Percentiles rank a stretch among this genome's conserved stretches.
Evolutionary conservation across 495 filamentous ascomycete species (phyloP).

Genomic region (Daldinia bambusicola): DNA sequence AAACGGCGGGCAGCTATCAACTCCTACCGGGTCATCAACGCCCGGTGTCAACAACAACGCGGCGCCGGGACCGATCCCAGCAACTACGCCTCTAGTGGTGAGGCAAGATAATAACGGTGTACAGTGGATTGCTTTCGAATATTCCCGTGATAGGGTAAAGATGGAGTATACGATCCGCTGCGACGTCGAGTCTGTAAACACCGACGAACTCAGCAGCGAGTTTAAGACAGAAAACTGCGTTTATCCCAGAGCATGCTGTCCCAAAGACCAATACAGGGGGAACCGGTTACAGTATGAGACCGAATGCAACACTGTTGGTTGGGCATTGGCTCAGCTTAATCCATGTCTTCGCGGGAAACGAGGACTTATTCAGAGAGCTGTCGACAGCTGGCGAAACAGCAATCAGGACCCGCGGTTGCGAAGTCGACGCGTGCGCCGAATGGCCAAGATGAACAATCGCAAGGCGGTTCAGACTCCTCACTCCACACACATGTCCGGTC

Average conservation of each 20-base stretch:
- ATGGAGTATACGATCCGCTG: conserved; percentile 99
- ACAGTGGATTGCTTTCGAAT: conserved; percentile 99
- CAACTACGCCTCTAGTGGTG: conserved; percentile 93
- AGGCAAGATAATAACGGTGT: conserved; percentile 96
- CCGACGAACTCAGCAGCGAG: conserved; percentile 81
- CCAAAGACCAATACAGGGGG: conserved; percentile 93
- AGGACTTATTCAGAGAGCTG: conserved; percentile 93
- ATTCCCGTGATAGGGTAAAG: conserved; percentile 96
- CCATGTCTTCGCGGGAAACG: conserved; percentile 89
- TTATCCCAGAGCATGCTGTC: conserved; percentile 93
- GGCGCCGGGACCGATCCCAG: conserved; percentile 98
- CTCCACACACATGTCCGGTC: conserved; percentile 58
- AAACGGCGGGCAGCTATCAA: conserved; percentile 66
- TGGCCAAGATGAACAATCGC: conserved; percentile 93
- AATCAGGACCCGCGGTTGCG: conserved; percentile 93
- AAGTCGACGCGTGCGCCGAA: conserved; percentile 88
- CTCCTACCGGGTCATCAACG: conserved; percentile 52
- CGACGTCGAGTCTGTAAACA: conserved; percentile 95
- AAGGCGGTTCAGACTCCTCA: conserved; percentile 68
- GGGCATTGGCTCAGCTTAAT: conserved; percentile 94
- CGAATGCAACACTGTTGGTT: conserved; percentile 97
- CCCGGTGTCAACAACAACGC: conserved; percentile 81
- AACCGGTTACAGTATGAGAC: conserved; percentile 97
- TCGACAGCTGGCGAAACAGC: conserved; percentile 99
- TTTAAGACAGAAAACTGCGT: conserved; percentile 99